Base-by-base conservation (phyloP, 2,329 filamentous ascomycete genomes). In the Colletotrichum liaoningense region DNA sequence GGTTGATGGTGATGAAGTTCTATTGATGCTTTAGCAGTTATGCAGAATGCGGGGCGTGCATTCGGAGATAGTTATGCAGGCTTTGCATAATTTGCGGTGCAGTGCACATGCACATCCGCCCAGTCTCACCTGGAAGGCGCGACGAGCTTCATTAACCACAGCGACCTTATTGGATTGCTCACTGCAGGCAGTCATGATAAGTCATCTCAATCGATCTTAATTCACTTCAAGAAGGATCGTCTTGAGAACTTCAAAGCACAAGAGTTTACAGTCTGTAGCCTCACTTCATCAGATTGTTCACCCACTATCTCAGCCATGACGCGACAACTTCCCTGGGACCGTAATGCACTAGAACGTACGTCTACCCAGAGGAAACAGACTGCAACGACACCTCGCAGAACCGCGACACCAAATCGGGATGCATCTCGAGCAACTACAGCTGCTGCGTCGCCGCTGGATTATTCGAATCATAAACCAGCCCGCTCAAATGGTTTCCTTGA, bases 321-420 rank as follows among this genome's bases (percentile, higher is more conserved):
- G 26, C 86, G 88, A 76, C 84, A 85, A 74, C 77, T 90, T 7
- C 88, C 88, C 2, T 90, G 88, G 72, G 57, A 56, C 59, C 69
- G 24, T 30, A 72, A 67, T 54, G 66, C 14, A 14, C 54, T 42
- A n/a, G 54, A 55, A 49, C 7, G 22, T 19, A 66, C 62, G 22
- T 33, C 62, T 30, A 30, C 16, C 9, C 28, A 12, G 26, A 73
- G 52, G 58, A 72, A 57, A 62, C 28, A 30, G 16, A 38, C 28
- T 16, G 42, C 42, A 22, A 8, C 26, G 14, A 52, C 59, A 5
- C 56, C 59, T 24, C 42, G 38, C 9, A 55, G 28, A 30, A 28
- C 38, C 26, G 26, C 22, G 8, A 52, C 62, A 16, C 35, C 46
- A 19, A 33, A 38, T 11, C 60, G 19, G 3, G 56, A 19, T 8